These are phyloP conservation scores for Erythrobasidium yunnanense DNA, from an alignment of 768 basidiomycete genomes.

Conservation along the genomic window DNA sequence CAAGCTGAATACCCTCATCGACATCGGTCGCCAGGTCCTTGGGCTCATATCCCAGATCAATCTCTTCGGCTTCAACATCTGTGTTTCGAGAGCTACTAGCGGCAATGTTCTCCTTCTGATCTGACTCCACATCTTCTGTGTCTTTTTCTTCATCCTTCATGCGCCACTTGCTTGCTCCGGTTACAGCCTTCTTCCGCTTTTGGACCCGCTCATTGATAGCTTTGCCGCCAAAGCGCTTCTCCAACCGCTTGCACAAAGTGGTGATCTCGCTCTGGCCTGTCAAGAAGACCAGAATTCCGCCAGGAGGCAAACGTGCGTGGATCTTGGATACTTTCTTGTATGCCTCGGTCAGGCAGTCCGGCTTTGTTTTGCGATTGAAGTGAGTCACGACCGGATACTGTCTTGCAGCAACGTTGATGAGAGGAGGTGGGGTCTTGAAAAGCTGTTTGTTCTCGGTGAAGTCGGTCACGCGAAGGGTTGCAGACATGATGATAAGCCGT, in stretches of 20 bases:
- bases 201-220: constrained; percentile 51
- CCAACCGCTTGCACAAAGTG: constrained; percentile 68
- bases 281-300: constrained; percentile 83
- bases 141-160: constrained; percentile 16
- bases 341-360: constrained; percentile 82
- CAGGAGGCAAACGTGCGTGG: constrained; percentile 78
- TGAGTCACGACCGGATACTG: constrained; percentile 93
- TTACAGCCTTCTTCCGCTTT: constrained; percentile 35
- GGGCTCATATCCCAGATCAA: constrained; percentile 52
- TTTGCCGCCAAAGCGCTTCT: constrained; percentile 61
- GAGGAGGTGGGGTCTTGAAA: constrained; percentile 74
- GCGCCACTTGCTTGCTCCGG: background rate
- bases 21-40: constrained; percentile 42
- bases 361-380: constrained; percentile 71
- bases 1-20: constrained; percentile 54
- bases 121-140: constrained; percentile 9
- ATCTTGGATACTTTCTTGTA: constrained; percentile 84
- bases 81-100: constrained; percentile 43
- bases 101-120: background rate
- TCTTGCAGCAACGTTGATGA: constrained; percentile 76
- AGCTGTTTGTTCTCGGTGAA: constrained; percentile 75
- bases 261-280: constrained; percentile 94
- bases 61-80: constrained; percentile 68
- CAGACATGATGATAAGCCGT: constrained; percentile 95
- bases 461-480: constrained; percentile 84